Evolutionary conservation across 768 basidiomycete genomes (phyloP).

Genomic region (Russula earlei): DNA sequence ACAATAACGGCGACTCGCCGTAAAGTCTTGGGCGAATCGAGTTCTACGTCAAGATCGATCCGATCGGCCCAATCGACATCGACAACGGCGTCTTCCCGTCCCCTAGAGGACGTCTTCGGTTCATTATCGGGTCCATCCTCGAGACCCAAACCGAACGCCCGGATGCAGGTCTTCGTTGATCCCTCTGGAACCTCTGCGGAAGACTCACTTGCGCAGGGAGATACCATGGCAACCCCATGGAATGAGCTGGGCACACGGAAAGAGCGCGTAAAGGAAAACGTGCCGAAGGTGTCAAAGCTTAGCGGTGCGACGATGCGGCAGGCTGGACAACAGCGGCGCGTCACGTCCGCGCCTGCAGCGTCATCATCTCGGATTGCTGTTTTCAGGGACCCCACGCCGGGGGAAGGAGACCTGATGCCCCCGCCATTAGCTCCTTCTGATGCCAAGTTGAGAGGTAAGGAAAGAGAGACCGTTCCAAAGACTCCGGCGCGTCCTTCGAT

Average conservation of each 20-base stretch:
- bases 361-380: slow-evolving; percentile 49
- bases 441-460: slow-evolving; percentile 17
- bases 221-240: slow-evolving; percentile 39
- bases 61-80: slow-evolving; percentile 24
- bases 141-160: slow-evolving; percentile 40
- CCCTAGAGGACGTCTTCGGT: slow-evolving; percentile 26
- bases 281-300: slow-evolving; percentile 59
- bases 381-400: slow-evolving; percentile 52
- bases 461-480: slow-evolving; percentile 27
- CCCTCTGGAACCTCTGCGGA: slow-evolving; percentile 46
- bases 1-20: slow-evolving; percentile 28
- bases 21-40: slow-evolving; percentile 37
- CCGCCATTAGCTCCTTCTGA: slow-evolving; percentile 32
- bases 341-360: slow-evolving; percentile 33
- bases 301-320: slow-evolving; percentile 58
- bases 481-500: slow-evolving; percentile 26
- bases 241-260: slow-evolving; percentile 71
- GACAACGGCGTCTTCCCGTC: slow-evolving; percentile 19
- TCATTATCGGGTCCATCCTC: slow-evolving; percentile 22
- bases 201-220: slow-evolving; percentile 34
- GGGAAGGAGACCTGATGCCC: slow-evolving; percentile 19
- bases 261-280: slow-evolving; percentile 70
- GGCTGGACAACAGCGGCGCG: slow-evolving; percentile 45
- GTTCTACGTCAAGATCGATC: slow-evolving; percentile 25
- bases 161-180: slow-evolving; percentile 66